Evolutionary conservation across 345 rosid genomes (phyloP).

Genomic region (Arabis hirsuta): DNA sequence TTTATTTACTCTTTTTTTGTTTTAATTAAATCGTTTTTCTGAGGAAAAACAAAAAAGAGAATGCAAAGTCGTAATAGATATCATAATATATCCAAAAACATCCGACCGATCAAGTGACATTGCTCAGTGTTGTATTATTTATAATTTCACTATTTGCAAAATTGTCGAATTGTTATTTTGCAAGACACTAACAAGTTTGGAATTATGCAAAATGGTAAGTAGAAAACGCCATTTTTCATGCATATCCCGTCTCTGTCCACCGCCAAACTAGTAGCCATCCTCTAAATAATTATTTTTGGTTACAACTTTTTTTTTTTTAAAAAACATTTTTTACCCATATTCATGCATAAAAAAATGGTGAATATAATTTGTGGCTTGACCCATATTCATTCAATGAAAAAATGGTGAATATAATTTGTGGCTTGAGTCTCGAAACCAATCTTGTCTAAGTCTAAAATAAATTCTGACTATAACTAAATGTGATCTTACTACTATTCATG

Average conservation of each 20-base stretch:
- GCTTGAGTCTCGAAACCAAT: neutral
- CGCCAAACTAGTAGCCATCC: constrained; percentile 35
- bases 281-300: constrained; percentile 1
- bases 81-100: constrained; percentile 42
- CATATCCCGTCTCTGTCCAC: constrained; percentile 40
- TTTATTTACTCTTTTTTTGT: neutral
- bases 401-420: neutral
- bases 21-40: neutral
- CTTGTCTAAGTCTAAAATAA: neutral
- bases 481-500: neutral
- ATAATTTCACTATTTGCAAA: constrained; percentile 35
- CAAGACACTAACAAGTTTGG: constrained; percentile 29
- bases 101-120: constrained; percentile 46
- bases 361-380: too few relatives aligned
- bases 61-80: constrained; percentile 24
- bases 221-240: constrained; percentile 41
- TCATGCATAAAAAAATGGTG: neutral
- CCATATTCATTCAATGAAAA: neutral
- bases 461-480: constrained; percentile 2
- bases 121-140: constrained; percentile 39
- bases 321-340: neutral
- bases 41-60: neutral
- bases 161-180: constrained; percentile 26
- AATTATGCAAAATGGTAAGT: constrained; percentile 35
- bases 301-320: too few relatives aligned